These are phyloP conservation scores for Sporothrix sp. DNA, from an alignment of 2,329 filamentous ascomycete genomes.

Conservation along the genomic window DNA sequence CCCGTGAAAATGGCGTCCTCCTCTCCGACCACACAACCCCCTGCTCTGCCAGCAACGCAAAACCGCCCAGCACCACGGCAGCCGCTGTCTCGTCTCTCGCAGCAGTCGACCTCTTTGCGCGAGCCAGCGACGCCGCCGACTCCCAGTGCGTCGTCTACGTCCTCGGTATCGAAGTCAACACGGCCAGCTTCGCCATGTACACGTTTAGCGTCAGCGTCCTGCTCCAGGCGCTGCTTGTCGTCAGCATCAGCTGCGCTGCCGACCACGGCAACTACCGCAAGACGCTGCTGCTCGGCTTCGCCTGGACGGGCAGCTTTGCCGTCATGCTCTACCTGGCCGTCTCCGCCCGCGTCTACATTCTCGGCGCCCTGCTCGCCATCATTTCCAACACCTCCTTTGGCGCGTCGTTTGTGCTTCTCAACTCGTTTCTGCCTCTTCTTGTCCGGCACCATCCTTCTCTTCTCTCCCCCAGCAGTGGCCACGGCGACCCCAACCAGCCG, in stretches of 20 bases:
- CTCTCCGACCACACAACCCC: slow-evolving; percentile 65
- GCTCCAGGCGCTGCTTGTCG: slow-evolving; percentile 79
- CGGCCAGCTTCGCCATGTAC: slow-evolving; percentile 93
- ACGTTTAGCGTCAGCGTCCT: slow-evolving; percentile 91
- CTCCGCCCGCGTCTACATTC: slow-evolving; percentile 61
- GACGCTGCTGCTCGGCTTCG: slow-evolving; percentile 76
- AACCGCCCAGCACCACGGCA: too few species aligned
- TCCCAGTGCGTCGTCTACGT: slow-evolving; percentile 76
- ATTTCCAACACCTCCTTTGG: slow-evolving; percentile 91
- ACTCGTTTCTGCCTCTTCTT: slow-evolving; percentile 86
- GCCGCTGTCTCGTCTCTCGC: not conserved
- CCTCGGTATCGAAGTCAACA: slow-evolving; percentile 80
- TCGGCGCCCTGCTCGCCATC: slow-evolving; percentile 77
- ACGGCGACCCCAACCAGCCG: slow-evolving; percentile 4
- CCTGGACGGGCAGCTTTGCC: slow-evolving; percentile 65
- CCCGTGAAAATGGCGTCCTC: slow-evolving; percentile 82
- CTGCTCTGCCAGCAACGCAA: slow-evolving; percentile 59
- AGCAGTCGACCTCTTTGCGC: not conserved
- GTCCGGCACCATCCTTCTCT: slow-evolving; percentile 70
- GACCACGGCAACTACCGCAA: slow-evolving; percentile 92
- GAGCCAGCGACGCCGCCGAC: slow-evolving; percentile 32
- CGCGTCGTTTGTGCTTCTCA: slow-evolving; percentile 87
- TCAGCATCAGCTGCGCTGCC: slow-evolving; percentile 91
- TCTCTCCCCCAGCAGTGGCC: slow-evolving; percentile 7
- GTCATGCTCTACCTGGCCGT: slow-evolving; percentile 87